Conservation (phyloP, 108 stramenopile genomes). For the Discostella stelligeroides region DNA sequence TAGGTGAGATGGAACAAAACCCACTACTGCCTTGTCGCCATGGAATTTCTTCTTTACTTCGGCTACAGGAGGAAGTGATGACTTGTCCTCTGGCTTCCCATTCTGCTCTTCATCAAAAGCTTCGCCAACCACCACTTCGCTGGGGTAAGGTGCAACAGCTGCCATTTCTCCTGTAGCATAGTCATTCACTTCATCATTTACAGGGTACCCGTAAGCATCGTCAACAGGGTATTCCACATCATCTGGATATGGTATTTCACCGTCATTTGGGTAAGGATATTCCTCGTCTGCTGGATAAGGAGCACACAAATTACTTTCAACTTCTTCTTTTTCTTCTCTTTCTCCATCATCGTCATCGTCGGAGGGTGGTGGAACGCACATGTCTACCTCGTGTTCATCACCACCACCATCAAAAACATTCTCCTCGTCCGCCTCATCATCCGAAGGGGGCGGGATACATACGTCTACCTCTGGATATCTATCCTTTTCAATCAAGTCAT, state of each 20-base stretch:
- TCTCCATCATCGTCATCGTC: constrained; percentile 31
- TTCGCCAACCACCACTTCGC: constrained; percentile 10
- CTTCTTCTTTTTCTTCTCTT: too few relatives aligned
- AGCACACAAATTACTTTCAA: constrained; percentile 4
- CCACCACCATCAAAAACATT: constrained; percentile 7
- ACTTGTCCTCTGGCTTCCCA: neutral
- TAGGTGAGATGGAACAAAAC: constrained; percentile 74
- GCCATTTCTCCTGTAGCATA: constrained; percentile 18
- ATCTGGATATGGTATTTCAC: constrained; percentile 26
- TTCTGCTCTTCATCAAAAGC: constrained; percentile 9
- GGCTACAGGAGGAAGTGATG: constrained; percentile 7
- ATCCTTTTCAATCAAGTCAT: neutral
- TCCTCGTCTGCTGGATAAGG: constrained; percentile 41
- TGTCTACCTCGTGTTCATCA: constrained; percentile 20
- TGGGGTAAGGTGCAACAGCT: constrained; percentile 48
- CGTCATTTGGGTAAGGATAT: constrained; percentile 18
- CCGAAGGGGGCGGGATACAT: constrained; percentile 35
- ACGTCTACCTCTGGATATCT: constrained; percentile 30
- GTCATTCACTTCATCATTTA: constrained; percentile 28
- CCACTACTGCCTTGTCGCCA: constrained; percentile 75
- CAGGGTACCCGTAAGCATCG: constrained; percentile 37
- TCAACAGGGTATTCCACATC: constrained; percentile 45
- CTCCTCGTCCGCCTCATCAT: constrained; percentile 28
- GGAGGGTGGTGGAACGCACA: constrained; percentile 32
- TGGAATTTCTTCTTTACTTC: constrained; percentile 59